Percentiles rank a stretch among this genome's conserved stretches.
Evolutionary conservation across 2,329 filamentous ascomycete species (phyloP).

Genomic region (Chaetomiaceae sp.): DNA sequence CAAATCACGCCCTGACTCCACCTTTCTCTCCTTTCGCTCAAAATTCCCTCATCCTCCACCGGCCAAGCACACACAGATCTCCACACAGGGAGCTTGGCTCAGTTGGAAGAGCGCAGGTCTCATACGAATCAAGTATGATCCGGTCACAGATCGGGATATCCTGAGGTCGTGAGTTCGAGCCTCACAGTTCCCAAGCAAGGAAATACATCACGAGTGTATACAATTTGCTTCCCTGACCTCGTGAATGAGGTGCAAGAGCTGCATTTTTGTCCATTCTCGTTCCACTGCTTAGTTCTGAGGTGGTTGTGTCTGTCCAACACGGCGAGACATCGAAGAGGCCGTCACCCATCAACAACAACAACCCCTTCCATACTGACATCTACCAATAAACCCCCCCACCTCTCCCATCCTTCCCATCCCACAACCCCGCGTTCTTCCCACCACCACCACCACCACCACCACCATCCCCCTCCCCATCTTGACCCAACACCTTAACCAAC

Average conservation of each 20-base stretch:
- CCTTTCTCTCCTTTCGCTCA: no score
- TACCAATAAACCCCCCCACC: constrained; percentile 39
- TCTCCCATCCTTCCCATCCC: constrained; percentile 39
- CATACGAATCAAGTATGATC: constrained; percentile 25
- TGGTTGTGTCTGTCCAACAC: no score
- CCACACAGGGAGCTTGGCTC: constrained; percentile 24
- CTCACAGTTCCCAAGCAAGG: constrained; percentile 22
- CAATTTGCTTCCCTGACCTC: no score
- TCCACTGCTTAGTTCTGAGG: no score
- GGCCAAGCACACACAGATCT: not conserved
- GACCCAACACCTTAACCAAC: constrained; percentile 41
- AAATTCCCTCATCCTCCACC: not conserved
- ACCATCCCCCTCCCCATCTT: constrained; percentile 36
- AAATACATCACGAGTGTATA: no score
- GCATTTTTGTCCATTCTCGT: no score
- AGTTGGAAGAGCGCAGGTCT: constrained; percentile 29
- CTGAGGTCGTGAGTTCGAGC: constrained; percentile 28
- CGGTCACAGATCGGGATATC: constrained; percentile 22
- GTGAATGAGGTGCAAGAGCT: no score
- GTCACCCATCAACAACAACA: not conserved
- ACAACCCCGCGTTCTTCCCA: constrained; percentile 36
- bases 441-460: constrained; percentile 34
- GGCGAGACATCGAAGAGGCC: no score
- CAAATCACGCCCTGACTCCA: no score
- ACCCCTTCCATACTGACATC: not conserved